A percentile compares a stretch with the other conserved stretches of the same genome.
Evolutionary conservation across 2,329 filamentous ascomycete genomes (phyloP).

Genomic region (Septoria petroselini): DNA sequence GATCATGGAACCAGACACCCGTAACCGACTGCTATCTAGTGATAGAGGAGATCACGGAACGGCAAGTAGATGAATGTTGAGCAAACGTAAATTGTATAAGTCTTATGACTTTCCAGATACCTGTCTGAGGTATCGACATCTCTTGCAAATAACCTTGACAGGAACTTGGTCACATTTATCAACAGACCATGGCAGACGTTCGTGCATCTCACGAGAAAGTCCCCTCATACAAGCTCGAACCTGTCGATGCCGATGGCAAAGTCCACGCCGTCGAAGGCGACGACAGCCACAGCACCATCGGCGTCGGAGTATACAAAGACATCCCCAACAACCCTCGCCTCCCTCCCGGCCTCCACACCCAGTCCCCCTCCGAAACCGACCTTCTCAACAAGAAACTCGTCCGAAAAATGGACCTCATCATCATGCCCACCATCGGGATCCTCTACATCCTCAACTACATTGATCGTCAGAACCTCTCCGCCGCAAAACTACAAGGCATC

Average conservation of each 20-base stretch:
- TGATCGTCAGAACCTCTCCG: constrained; percentile 25
- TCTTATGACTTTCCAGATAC: too few relatives aligned
- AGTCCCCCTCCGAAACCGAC: not conserved
- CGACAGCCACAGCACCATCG: not conserved
- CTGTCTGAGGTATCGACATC: too few relatives aligned
- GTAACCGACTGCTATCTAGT: too few relatives aligned
- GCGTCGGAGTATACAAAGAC: not conserved
- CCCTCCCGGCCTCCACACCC: not conserved
- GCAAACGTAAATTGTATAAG: too few relatives aligned
- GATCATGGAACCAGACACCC: too few relatives aligned
- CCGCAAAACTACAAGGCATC: constrained; percentile 25
- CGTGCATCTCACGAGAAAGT: too few relatives aligned
- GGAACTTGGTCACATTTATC: too few relatives aligned
- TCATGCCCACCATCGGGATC: constrained; percentile 7
- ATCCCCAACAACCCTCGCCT: not conserved
- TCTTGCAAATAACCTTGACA: too few relatives aligned
- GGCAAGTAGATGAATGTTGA: too few relatives aligned
- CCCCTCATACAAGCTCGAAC: not conserved
- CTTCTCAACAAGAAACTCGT: constrained; percentile 5
- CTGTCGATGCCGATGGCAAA: not conserved
- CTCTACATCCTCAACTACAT: constrained; percentile 13
- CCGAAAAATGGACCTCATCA: constrained; percentile 7
- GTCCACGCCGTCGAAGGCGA: not conserved
- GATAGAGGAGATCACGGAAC: too few relatives aligned
- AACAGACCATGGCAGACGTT: too few relatives aligned